Evolutionary conservation across 1,284 basidiomycete genomes (phyloP).

Genomic region (Austroboletus sp.): DNA sequence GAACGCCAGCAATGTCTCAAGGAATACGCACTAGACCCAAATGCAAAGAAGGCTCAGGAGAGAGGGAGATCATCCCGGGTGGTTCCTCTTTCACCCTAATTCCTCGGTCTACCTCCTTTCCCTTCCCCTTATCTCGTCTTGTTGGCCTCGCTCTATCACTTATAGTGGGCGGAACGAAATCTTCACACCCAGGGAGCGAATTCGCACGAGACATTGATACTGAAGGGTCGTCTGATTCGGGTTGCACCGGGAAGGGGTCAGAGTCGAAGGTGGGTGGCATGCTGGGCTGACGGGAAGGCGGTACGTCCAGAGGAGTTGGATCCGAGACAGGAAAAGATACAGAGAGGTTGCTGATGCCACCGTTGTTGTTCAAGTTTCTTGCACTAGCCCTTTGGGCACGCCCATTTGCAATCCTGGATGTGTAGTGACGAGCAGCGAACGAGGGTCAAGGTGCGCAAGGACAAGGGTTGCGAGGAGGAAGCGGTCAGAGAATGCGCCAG

Average conservation of each 20-base stretch:
- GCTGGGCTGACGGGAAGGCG: slow-evolving; percentile 35
- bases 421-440: slow-evolving; percentile 8
- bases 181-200: slow-evolving; percentile 48
- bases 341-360: slow-evolving; percentile 19
- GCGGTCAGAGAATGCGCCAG: slow-evolving; percentile 16
- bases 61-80: slow-evolving; percentile 39
- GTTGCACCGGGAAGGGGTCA: slow-evolving; percentile 38
- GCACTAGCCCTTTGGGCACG: slow-evolving; percentile 71
- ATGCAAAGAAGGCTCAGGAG: slow-evolving; percentile 41
- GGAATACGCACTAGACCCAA: slow-evolving; percentile 36
- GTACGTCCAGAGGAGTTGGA: slow-evolving; percentile 30
- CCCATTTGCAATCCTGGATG: slow-evolving; percentile 47
- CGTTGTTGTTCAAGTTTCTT: slow-evolving; percentile 52
- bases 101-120: slow-evolving; percentile 53
- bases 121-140: slow-evolving; percentile 55
- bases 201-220: slow-evolving; percentile 51
- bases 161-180: slow-evolving; percentile 29
- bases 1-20: slow-evolving; percentile 9
- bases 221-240: slow-evolving; percentile 48
- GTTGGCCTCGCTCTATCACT: slow-evolving; percentile 34
- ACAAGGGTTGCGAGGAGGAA: slow-evolving; percentile 21
- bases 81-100: slow-evolving; percentile 68
- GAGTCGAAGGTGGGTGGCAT: slow-evolving; percentile 35
- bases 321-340: slow-evolving; percentile 36
- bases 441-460: slow-evolving; percentile 15